Evolutionary conservation across 176 grass and related monocot genomes (phyloP).

Genomic region (Hyparrhenia diplandra): DNA sequence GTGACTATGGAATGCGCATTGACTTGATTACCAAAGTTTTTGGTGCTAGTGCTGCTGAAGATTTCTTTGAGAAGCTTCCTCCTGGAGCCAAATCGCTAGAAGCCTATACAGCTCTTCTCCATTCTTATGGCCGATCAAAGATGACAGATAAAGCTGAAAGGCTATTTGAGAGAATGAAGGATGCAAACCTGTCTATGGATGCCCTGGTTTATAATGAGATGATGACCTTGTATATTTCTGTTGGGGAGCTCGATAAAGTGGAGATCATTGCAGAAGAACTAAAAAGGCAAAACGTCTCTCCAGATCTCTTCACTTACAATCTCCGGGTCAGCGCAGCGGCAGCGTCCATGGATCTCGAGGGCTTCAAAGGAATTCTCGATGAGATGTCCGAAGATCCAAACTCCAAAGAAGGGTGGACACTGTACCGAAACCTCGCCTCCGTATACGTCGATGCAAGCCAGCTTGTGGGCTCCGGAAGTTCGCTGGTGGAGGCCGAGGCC

Average conservation of each 20-base stretch:
- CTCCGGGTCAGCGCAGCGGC: slow-evolving; percentile 61
- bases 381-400: slow-evolving; percentile 66
- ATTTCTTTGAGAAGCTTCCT: slow-evolving; percentile 79
- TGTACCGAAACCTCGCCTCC: slow-evolving; percentile 49
- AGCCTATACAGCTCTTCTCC: slow-evolving; percentile 75
- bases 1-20: slow-evolving; percentile 62
- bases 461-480: slow-evolving; percentile 38
- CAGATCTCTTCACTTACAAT: slow-evolving; percentile 88
- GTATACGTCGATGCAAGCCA: slow-evolving; percentile 47
- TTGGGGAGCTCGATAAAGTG: slow-evolving; percentile 66
- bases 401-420: slow-evolving; percentile 54
- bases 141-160: slow-evolving; percentile 66
- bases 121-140: slow-evolving; percentile 73
- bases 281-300: slow-evolving; percentile 44
- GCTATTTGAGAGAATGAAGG: slow-evolving; percentile 69
- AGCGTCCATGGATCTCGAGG: slow-evolving; percentile 52
- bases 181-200: slow-evolving; percentile 30
- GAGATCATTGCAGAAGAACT: slow-evolving; percentile 39
- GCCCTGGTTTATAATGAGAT: slow-evolving; percentile 71
- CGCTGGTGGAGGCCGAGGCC: slow-evolving; percentile 44
- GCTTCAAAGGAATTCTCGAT: slow-evolving; percentile 48
- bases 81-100: slow-evolving; percentile 54
- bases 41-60: slow-evolving; percentile 60
- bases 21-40: slow-evolving; percentile 85
- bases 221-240: slow-evolving; percentile 84